Evolutionary conservation across 1,139 yeast species (phyloP).

Genomic region (Suhomyces kunorum): DNA sequence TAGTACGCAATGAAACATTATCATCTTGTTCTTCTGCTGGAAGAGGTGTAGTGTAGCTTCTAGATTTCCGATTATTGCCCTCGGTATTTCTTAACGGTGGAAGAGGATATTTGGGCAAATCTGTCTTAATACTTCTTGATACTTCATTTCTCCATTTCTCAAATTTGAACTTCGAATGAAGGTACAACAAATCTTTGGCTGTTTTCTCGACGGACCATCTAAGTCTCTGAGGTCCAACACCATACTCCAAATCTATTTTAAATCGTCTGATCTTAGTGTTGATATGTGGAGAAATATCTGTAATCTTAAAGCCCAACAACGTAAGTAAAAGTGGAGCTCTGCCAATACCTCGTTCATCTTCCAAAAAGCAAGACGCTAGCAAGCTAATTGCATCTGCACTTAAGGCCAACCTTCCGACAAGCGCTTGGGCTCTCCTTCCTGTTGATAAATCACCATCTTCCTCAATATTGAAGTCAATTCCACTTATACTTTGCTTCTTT

Average conservation of each 20-base stretch:
- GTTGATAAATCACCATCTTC: slow-evolving; percentile 31
- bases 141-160: slow-evolving; percentile 41
- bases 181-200: slow-evolving; percentile 64
- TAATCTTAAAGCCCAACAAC: slow-evolving; percentile 65
- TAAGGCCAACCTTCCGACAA: slow-evolving; percentile 62
- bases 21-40: slow-evolving; percentile 10
- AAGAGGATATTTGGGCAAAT: slow-evolving; percentile 46
- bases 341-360: slow-evolving; percentile 75
- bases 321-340: slow-evolving; percentile 82
- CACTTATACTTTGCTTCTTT: slow-evolving; percentile 23
- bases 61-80: slow-evolving; percentile 10
- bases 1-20: slow-evolving; percentile 21
- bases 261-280: slow-evolving; percentile 55
- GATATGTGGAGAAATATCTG: slow-evolving; percentile 48
- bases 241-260: slow-evolving; percentile 79
- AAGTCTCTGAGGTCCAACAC: slow-evolving; percentile 76
- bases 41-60: background rate
- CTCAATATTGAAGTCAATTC: slow-evolving; percentile 22
- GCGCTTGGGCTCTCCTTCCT: slow-evolving; percentile 58
- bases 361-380: slow-evolving; percentile 70
- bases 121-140: slow-evolving; percentile 33
- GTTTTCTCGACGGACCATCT: slow-evolving; percentile 80
- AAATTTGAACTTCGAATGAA: slow-evolving; percentile 69
- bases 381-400: slow-evolving; percentile 83
- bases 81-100: slow-evolving; percentile 23